Percentiles rank a stretch among this genome's conserved stretches.
phyloP scores from a whole-genome alignment of 257 asterid species.

The Solanum sparsipilum region DNA sequence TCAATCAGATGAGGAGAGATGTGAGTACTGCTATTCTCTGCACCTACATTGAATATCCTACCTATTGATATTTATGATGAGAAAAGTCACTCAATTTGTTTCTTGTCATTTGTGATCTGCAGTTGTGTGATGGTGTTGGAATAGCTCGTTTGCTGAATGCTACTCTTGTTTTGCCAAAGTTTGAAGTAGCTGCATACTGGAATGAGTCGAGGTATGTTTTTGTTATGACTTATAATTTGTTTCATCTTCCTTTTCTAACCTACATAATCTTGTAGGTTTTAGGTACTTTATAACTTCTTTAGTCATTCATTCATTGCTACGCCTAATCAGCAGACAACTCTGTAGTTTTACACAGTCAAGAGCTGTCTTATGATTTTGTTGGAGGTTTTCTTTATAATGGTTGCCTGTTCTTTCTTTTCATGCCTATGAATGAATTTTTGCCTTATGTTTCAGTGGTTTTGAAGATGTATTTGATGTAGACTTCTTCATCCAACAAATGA shows the following conservation, averaged over 20 bases:
- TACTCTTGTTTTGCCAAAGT: slow-evolving; percentile 87
- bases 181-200: slow-evolving; percentile 98
- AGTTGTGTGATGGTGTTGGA: slow-evolving; percentile 99
- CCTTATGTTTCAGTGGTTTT: slow-evolving; percentile 53
- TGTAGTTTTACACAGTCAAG: not conserved
- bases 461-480: slow-evolving; percentile 90
- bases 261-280: not conserved
- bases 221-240: not conserved
- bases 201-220: slow-evolving; percentile 70
- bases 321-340: not conserved
- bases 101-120: slow-evolving; percentile 7
- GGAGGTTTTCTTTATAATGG: not conserved
- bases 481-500: slow-evolving; percentile 68
- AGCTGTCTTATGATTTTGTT: not conserved
- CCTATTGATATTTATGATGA: not conserved
- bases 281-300: not conserved
- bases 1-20: slow-evolving; percentile 99
- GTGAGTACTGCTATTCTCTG: slow-evolving; percentile 32
- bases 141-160: slow-evolving; percentile 93
- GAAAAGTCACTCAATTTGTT: not conserved
- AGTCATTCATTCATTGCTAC: not conserved
- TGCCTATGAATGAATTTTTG: not conserved
- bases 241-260: not conserved
- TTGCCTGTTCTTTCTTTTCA: not conserved
- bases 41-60: not conserved